phyloP scores from a whole-genome alignment of 768 basidiomycete genomes.

The Cyclocybe cylindracea region DNA sequence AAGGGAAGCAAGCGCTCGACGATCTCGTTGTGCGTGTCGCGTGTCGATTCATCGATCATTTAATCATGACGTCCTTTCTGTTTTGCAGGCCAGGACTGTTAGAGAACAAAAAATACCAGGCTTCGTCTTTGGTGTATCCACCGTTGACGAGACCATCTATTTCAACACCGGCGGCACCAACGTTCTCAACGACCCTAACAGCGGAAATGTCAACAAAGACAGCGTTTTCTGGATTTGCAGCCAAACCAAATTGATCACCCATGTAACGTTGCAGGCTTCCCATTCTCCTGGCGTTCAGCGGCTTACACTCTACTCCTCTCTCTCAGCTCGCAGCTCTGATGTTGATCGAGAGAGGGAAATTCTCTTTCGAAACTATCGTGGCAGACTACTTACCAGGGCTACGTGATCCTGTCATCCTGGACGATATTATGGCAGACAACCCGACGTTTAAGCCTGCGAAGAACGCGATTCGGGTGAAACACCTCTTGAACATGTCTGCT shows the following conservation, averaged over 20 bases:
- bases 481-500: slow-evolving; percentile 30
- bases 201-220: slow-evolving; percentile 24
- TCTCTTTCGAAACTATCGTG: slow-evolving; percentile 18
- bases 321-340: slow-evolving; percentile 25
- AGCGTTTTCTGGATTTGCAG: slow-evolving; percentile 38
- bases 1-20: slow-evolving; percentile 8
- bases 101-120: slow-evolving; percentile 12
- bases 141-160: slow-evolving; percentile 25
- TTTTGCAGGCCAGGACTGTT: slow-evolving; percentile 6
- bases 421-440: slow-evolving; percentile 5
- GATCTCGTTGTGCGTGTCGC: neutral
- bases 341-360: slow-evolving; percentile 25
- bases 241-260: slow-evolving; percentile 32
- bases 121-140: slow-evolving; percentile 19
- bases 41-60: neutral
- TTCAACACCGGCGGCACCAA: slow-evolving; percentile 24
- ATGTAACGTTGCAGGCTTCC: slow-evolving; percentile 18
- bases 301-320: neutral
- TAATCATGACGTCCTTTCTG: neutral
- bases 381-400: slow-evolving; percentile 24
- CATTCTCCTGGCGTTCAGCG: neutral
- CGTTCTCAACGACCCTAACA: slow-evolving; percentile 23
- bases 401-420: slow-evolving; percentile 20
- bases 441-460: slow-evolving; percentile 22
- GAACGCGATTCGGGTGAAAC: slow-evolving; percentile 18